Evolutionary conservation across 148 eudicot species (phyloP).

Genomic region (Dysphania ambrosioides): DNA sequence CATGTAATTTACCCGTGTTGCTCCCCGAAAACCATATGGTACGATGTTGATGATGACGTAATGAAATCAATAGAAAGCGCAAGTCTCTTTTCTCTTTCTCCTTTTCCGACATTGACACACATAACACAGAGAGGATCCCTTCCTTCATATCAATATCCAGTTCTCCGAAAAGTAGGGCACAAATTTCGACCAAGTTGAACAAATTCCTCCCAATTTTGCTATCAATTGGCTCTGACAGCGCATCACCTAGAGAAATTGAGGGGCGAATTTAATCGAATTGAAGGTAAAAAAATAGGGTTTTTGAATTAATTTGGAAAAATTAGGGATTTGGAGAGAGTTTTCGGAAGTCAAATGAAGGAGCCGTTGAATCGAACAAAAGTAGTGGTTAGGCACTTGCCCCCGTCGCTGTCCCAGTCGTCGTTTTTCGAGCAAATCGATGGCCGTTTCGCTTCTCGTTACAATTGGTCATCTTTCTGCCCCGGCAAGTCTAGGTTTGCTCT

Average conservation of each 20-base stretch:
- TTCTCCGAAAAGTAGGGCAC: background rate
- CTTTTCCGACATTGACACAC: conserved; percentile 4
- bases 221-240: background rate
- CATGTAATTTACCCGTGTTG: no score
- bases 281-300: conserved; percentile 14
- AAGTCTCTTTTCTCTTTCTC: background rate
- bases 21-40: no score
- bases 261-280: background rate
- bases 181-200: no score
- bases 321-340: background rate
- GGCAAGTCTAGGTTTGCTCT: conserved; percentile 37
- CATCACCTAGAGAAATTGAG: background rate
- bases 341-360: conserved; percentile 38
- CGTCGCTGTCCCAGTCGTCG: conserved; percentile 35
- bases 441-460: conserved; percentile 40
- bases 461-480: conserved; percentile 43
- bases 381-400: conserved; percentile 51
- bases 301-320: background rate
- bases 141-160: no score
- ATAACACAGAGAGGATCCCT: background rate
- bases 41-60: background rate
- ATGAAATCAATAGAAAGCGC: background rate
- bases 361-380: conserved; percentile 46
- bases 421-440: conserved; percentile 45
- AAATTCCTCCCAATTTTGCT: background rate